Percentiles rank a stretch among this genome's conserved stretches.
These are phyloP conservation scores for Penicillium brevicompactum DNA, from an alignment of 2,329 filamentous ascomycete species.

Conservation along the genomic window DNA sequence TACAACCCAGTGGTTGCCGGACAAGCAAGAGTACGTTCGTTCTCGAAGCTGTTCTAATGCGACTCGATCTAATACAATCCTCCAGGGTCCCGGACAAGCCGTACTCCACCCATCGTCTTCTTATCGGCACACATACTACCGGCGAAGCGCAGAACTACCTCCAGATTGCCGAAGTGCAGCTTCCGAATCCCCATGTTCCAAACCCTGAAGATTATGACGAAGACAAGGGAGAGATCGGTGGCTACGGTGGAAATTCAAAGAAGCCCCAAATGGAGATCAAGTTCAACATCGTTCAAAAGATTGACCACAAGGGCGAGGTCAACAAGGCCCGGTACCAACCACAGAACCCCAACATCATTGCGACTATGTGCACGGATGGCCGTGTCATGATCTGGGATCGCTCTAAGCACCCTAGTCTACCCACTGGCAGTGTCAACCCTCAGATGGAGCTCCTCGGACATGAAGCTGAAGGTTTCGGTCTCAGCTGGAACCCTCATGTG, in stretches of 20 bases:
- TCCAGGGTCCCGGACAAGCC: conserved; percentile 75
- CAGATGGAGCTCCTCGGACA: conserved; percentile 87
- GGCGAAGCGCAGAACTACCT: conserved; percentile 84
- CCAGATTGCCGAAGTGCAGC: conserved; percentile 90
- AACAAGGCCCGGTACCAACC: conserved; percentile 99
- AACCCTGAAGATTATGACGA: conserved; percentile 88
- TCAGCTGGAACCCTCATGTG: conserved; percentile 87
- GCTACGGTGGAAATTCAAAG: conserved; percentile 73
- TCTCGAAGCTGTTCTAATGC: background rate
- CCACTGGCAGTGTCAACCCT: conserved; percentile 72
- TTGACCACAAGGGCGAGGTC: conserved; percentile 93
- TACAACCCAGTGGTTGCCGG: conserved; percentile 97
- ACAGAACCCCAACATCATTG: conserved; percentile 95
- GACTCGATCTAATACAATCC: background rate
- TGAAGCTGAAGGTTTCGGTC: conserved; percentile 83
- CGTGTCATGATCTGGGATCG: conserved; percentile 92
- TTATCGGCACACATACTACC: conserved; percentile 94
- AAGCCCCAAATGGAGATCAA: conserved; percentile 72
- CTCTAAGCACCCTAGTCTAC: conserved; percentile 83
- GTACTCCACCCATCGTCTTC: conserved; percentile 81
- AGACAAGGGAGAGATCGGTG: conserved; percentile 87
- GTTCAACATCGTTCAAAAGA: conserved; percentile 92
- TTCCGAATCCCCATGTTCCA: conserved; percentile 73
- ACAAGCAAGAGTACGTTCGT: conserved; percentile 72
- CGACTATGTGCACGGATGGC: conserved; percentile 85